Evolutionary conservation across 208 protist species (phyloP).

Genomic region (Leishmania braziliensis): DNA sequence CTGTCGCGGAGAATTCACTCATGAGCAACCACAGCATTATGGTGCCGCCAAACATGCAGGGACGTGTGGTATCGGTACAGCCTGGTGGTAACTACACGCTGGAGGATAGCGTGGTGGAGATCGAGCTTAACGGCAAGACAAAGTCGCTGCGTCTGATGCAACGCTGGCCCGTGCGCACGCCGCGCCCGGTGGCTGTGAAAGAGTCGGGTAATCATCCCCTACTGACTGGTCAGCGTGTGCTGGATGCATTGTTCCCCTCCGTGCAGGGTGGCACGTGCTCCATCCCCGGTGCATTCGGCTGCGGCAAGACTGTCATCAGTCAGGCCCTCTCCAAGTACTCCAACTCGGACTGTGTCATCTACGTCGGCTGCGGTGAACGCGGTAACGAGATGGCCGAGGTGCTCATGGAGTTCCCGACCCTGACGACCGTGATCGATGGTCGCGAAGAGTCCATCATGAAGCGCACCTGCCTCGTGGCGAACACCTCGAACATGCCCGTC

Average conservation of each 20-base stretch:
- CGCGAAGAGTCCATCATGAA: slow-evolving; percentile 99
- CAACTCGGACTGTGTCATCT: slow-evolving; percentile 99
- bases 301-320: slow-evolving; percentile 99
- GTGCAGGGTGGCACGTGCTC: slow-evolving; percentile 99
- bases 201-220: slow-evolving; percentile 96
- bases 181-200: slow-evolving; percentile 96
- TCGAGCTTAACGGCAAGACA: slow-evolving; percentile 92
- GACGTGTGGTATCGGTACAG: slow-evolving; percentile 94
- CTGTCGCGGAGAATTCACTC: slow-evolving; percentile 97
- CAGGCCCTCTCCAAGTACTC: slow-evolving; percentile 99
- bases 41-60: slow-evolving; percentile 94
- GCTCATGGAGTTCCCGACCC: slow-evolving; percentile 99
- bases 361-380: slow-evolving; percentile 99
- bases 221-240: slow-evolving; percentile 99
- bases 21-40: slow-evolving; percentile 97
- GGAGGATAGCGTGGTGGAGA: slow-evolving; percentile 91
- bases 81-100: slow-evolving; percentile 94
- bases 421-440: slow-evolving; percentile 95
- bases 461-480: slow-evolving; percentile 99
- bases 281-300: slow-evolving; percentile 99
- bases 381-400: slow-evolving; percentile 99
- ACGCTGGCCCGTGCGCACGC: slow-evolving; percentile 97
- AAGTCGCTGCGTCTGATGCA: slow-evolving; percentile 95
- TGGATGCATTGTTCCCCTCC: slow-evolving; percentile 99
- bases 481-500: slow-evolving; percentile 99